Evolutionary conservation across 495 filamentous ascomycete species (phyloP).

Genomic region (Amniculicola lignicola): DNA sequence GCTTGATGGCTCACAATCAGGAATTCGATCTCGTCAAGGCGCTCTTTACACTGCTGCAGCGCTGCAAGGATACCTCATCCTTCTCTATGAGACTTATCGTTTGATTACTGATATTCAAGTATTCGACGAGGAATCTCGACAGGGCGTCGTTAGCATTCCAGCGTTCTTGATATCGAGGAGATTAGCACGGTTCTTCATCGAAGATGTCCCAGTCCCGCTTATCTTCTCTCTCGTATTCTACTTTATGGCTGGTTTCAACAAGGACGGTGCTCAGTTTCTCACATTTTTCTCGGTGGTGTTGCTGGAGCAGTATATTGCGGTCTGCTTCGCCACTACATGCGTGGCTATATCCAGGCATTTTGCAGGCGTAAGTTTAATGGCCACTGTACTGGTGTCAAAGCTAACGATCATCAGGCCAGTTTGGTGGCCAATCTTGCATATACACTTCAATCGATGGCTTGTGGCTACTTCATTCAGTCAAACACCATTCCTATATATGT

Average conservation of each 20-base stretch:
- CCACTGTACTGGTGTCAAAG: background rate
- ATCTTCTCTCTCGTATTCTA: conserved; percentile 67
- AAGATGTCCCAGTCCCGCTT: conserved; percentile 67
- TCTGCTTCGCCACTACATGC: conserved; percentile 40
- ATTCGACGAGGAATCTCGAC: conserved; percentile 69
- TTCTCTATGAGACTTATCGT: conserved; percentile 70
- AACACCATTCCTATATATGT: conserved; percentile 70
- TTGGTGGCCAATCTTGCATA: conserved; percentile 66
- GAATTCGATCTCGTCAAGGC: conserved; percentile 64
- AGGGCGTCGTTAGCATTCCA: conserved; percentile 65
- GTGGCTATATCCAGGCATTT: conserved; percentile 61
- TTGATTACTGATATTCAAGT: conserved; percentile 66
- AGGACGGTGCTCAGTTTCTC: conserved; percentile 59
- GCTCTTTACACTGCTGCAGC: conserved; percentile 64
- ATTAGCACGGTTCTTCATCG: conserved; percentile 59
- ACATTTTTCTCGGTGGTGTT: conserved; percentile 63
- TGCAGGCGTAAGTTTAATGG: conserved; percentile 49
- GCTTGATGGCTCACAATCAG: conserved; percentile 57
- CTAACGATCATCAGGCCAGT: conserved; percentile 14
- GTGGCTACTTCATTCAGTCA: conserved; percentile 69
- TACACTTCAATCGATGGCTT: conserved; percentile 66
- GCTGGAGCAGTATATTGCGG: conserved; percentile 57
- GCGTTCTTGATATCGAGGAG: conserved; percentile 64
- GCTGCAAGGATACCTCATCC: conserved; percentile 69
- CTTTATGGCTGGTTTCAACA: conserved; percentile 70